Base-by-base conservation (phyloP, 1,284 basidiomycete species). In the Tausonia pullulans region DNA sequence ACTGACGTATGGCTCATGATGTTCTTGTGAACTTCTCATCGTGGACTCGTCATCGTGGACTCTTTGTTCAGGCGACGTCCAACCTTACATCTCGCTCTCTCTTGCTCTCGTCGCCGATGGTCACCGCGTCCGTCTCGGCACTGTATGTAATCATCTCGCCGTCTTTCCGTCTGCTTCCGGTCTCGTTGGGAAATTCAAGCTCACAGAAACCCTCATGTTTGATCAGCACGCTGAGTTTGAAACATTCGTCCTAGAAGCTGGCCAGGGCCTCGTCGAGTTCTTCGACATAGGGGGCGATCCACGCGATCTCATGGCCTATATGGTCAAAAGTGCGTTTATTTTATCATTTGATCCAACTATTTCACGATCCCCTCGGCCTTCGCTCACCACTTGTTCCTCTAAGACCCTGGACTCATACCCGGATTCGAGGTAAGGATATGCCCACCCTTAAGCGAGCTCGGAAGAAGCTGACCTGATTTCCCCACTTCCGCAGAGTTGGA, bases 21-120 rank as follows among this genome's bases (percentile, higher is more conserved):
- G n/a, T n/a, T n/a, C n/a, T 50, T 50, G 49, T n/a, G n/a, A n/a
- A 44, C 43, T 14, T 46, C 48, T 44, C 55, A 16, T 27, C 27
- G n/a, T 56, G n/a, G 14, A 16, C 50, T 43, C 60, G 9, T 40
- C 56, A 8, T 9, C 49, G n/a, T 9, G n/a, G n/a, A n/a, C n/a
- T n/a, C n/a, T n/a, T n/a, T n/a, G n/a, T 45, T n/a, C 71, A 82
- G 85, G 85, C 51, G 85, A 87, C 69, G 84, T 88, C 0, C 85
- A 87, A 71, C 85, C 85, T 0, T 87, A 84, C 70, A 75, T 87
- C 16, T 84, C 85, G 0, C 76, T 87, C 0, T 84, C 82, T 5
- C 78, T 83, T 65, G 74, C 77, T 14, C 75, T 88, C 2, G 71
- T 79, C 39, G 72, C 76, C 52, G 76, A 83, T 67, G 82, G 82